Evolutionary conservation across 495 filamentous ascomycete species (phyloP).

Genomic region (Letharia columbiana): DNA sequence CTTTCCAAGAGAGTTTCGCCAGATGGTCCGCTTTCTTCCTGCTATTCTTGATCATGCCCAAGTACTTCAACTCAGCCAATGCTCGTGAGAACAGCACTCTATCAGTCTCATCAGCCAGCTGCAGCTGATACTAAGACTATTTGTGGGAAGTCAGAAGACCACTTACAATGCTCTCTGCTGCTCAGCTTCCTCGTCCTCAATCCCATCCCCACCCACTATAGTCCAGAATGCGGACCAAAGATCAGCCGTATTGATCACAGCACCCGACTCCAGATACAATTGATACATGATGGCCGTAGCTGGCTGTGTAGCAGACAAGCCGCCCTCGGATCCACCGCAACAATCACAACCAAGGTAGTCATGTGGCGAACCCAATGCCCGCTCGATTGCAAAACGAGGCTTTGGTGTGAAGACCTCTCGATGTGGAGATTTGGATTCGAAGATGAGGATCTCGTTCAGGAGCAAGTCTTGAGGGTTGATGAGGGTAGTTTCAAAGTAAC

Average conservation of each 20-base stretch:
- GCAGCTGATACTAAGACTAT: conserved; percentile 3
- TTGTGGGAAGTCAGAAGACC: not conserved
- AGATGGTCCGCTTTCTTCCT: conserved; percentile 89
- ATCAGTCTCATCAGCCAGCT: conserved; percentile 26
- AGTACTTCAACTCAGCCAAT: conserved; percentile 70
- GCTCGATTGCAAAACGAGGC: conserved; percentile 69
- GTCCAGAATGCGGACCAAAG: conserved; percentile 81
- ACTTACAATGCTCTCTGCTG: conserved; percentile 38
- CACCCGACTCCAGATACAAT: conserved; percentile 81
- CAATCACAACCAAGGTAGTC: conserved; percentile 78
- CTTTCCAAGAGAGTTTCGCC: conserved; percentile 69
- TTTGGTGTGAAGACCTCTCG: conserved; percentile 75
- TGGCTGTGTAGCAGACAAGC: conserved; percentile 57
- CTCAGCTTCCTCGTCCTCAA: conserved; percentile 37
- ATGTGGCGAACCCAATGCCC: conserved; percentile 69
- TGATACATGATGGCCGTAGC: conserved; percentile 79
- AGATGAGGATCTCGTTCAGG: conserved; percentile 74
- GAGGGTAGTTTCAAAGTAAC: conserved; percentile 45
- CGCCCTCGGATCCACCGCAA: conserved; percentile 40
- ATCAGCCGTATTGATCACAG: conserved; percentile 80
- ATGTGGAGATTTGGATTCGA: conserved; percentile 70
- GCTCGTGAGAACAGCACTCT: conserved; percentile 73
- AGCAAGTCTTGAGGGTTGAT: conserved; percentile 55
- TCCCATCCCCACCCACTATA: conserved; percentile 58
- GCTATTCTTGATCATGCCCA: conserved; percentile 83